These are phyloP conservation scores for Marsdenia floribunda DNA, from an alignment of 257 asterid genomes.

Conservation along the genomic window DNA sequence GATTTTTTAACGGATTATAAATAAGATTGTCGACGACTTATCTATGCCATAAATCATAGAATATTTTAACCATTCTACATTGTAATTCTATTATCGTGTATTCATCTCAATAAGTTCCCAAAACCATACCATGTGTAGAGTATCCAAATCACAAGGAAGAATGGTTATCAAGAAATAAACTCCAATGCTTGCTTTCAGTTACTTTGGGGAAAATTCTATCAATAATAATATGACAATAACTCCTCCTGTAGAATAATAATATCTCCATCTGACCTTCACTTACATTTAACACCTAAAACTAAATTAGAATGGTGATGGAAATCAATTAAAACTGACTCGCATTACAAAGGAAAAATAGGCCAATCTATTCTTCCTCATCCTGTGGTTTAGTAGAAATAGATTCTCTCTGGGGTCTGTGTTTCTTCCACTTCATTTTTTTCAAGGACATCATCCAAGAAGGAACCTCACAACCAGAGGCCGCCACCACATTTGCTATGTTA, in stretches of 20 bases:
- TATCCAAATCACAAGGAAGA: too few relatives aligned
- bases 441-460: conserved; percentile 63
- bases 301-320: background rate
- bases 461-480: conserved; percentile 81
- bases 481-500: conserved; percentile 75
- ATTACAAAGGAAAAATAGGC: background rate
- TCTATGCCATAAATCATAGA: too few relatives aligned
- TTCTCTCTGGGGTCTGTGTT: conserved; percentile 76
- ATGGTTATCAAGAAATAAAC: too few relatives aligned
- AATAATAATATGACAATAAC: too few relatives aligned
- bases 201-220: too few relatives aligned
- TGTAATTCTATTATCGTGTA: too few relatives aligned
- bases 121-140: too few relatives aligned
- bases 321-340: background rate
- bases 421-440: conserved; percentile 77
- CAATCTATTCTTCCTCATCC: conserved; percentile 27
- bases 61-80: too few relatives aligned
- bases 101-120: too few relatives aligned
- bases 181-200: too few relatives aligned
- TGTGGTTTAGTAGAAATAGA: conserved; percentile 44
- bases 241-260: conserved; percentile 10
- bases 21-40: too few relatives aligned
- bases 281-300: background rate
- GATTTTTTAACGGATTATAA: too few relatives aligned
- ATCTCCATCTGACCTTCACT: background rate